Base-by-base conservation (phyloP, 495 filamentous ascomycete species). In the Podospora conica region DNA sequence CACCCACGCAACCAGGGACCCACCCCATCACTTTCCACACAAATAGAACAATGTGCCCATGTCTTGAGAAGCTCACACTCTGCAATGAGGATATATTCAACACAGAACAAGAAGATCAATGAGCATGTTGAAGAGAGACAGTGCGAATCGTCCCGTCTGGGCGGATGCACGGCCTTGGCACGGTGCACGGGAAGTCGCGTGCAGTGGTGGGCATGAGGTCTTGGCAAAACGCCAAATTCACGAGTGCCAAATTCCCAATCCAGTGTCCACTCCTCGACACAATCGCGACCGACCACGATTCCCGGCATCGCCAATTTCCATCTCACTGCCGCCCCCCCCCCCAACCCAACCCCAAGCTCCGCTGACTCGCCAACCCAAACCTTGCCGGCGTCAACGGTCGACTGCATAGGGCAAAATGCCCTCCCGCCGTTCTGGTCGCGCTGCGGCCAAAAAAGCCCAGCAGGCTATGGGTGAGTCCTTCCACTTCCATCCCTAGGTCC, bases 381-480 rank as follows among this genome's bases (percentile, higher is more conserved):
- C 40, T 48, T 48, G 15, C 40, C 40, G 18, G 40, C 40, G 40
- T 48, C 40, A 48, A 48, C 40, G 40, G 6, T 48, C 40, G 40
- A 48, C 18, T 48, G 6, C 18, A 31, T 27, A 29, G 29, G 48
- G 22, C 53, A 27, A 63, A 29, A 76, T 76, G 74, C 65, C 70
- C 24, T 70, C 74, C 29, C 72, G 74, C 53, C 70, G 74, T 40
- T 73, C 74, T 11, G 69, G 71, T 55, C 74, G 74, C 56, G 74
- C 74, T 23, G 74, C 74, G 20, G 74, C 74, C 20, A 76, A 74
- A 61, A 70, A 71, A 66, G 74, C 74, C 25, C 74, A 76, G 54
- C 68, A 70, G 55, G 74, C 74, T 2, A 68, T 76, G 22, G 74
- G 74, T 76, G 66, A 53, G 74, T 54, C 48, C 53, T 57, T 55